phyloP scores from a whole-genome alignment of 306 rosid species.

The Datisca glomerata region DNA sequence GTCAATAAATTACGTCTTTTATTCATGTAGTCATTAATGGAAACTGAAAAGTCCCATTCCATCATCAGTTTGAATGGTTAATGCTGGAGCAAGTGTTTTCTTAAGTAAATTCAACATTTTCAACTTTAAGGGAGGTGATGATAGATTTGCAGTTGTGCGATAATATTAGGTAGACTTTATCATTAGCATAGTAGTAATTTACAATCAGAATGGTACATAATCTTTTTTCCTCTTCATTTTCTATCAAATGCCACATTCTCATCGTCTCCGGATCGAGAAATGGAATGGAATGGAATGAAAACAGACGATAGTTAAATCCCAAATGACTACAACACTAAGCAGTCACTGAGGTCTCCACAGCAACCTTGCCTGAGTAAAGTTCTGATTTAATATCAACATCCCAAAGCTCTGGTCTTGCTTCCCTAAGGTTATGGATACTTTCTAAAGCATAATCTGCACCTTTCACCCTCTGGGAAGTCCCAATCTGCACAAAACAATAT shows the following conservation, averaged over 20 bases:
- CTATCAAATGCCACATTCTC: too few relatives aligned
- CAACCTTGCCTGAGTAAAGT: conserved; percentile 51
- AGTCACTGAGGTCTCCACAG: conserved; percentile 79
- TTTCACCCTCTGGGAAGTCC: conserved; percentile 61
- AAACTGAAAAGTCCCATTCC: too few relatives aligned
- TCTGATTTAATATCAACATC: conserved; percentile 52
- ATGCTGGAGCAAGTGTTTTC: too few relatives aligned
- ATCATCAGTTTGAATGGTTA: too few relatives aligned
- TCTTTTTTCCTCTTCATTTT: too few relatives aligned
- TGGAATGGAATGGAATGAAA: conserved; percentile 6
- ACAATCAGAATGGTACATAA: too few relatives aligned
- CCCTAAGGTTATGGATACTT: conserved; percentile 85
- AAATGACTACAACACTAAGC: conserved; percentile 21
- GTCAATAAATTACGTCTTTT: too few relatives aligned
- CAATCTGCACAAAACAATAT: conserved; percentile 32
- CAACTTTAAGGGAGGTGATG: too few relatives aligned
- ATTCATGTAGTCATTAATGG: too few relatives aligned
- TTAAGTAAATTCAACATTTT: too few relatives aligned
- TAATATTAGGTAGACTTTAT: not conserved
- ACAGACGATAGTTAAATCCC: not conserved
- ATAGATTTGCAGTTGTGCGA: too few relatives aligned
- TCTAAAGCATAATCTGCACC: conserved; percentile 88
- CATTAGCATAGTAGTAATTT: too few relatives aligned
- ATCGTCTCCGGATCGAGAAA: conserved; percentile 1
- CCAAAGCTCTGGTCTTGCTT: conserved; percentile 81